Evolutionary conservation across 2,329 filamentous ascomycete genomes (phyloP), one percentile per base, ranked within the genome.

Genomic region (Geosmithia morbida): DNA sequence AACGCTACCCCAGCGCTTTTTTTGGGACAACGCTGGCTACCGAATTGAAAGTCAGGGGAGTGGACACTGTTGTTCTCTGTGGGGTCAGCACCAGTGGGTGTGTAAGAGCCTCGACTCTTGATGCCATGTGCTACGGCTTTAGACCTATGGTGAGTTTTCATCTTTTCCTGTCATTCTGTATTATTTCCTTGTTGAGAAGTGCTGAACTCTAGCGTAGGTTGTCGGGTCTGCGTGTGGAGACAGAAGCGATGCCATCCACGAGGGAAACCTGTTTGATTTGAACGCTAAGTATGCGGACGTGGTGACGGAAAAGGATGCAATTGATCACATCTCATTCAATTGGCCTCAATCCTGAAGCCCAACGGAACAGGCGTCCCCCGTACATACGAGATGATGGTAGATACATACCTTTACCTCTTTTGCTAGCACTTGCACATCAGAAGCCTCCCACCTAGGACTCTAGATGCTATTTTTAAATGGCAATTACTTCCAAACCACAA

Each of bases 11-110:
- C 8, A 66, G 61, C 48, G 66, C 64, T 1, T 70, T 71, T 54
- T 68, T 71, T 49, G 67, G 65, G 14, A 71, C 69, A 20, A 61
- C 65, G 7, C 59, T 71, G 40, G 60, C 61, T 20, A 63, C 63
- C 1, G 59, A 66, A 40, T 57, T 70, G 33, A 59, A 60, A 18
- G 50, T 65, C 5, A 55, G 61, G 45, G 58, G 58, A 26, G 56
- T 66, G n/a, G 66, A 71, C 50, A 69, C 66, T 7, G 53, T 69
- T 19, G 65, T 71, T 7, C 56, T 72, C 16, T 69, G 67, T 50
- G 68, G 69, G 17, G 68, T 71, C 41, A 69, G 66, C 55, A 71
- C 67, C 14, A 66, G 62, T 49, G 68, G 68, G 1, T 70, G 68
- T 52, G 67, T 71, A 46, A 59, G 69, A 45, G 67, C 67, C 1